Evolutionary conservation across 2,329 filamentous ascomycete genomes (phyloP).

Genomic region (Venturia nashicola): DNA sequence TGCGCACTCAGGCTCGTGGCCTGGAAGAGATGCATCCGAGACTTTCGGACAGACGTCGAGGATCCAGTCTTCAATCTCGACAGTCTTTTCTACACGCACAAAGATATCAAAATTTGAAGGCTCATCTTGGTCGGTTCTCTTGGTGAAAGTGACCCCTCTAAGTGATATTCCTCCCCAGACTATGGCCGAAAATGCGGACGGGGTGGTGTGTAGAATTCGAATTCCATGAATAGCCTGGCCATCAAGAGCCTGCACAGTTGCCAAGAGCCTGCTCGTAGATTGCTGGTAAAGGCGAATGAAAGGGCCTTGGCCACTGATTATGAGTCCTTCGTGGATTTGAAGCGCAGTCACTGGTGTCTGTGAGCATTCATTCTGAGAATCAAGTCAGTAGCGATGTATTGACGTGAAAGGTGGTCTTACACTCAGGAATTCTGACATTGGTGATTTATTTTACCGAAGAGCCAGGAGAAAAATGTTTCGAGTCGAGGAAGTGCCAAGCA

Average conservation of each 20-base stretch:
- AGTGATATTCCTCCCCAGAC: constrained; percentile 31
- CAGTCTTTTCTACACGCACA: constrained; percentile 13
- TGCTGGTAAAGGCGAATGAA: constrained; percentile 26
- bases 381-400: neutral
- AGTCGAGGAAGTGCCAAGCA: neutral
- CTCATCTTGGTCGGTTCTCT: constrained; percentile 10
- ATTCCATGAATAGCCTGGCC: constrained; percentile 68
- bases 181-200: constrained; percentile 18
- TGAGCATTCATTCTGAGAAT: neutral
- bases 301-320: constrained; percentile 33
- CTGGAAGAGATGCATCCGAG: neutral
- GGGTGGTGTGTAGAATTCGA: constrained; percentile 24
- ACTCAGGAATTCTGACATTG: neutral
- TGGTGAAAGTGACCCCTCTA: constrained; percentile 27
- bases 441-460: neutral
- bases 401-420: neutral
- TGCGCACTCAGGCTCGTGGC: constrained; percentile 20
- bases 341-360: constrained; percentile 9
- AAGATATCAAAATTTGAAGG: constrained; percentile 12
- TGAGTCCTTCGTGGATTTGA: neutral
- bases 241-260: constrained; percentile 38
- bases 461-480: neutral
- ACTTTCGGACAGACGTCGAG: constrained; percentile 9
- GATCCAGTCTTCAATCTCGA: constrained; percentile 24
- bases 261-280: constrained; percentile 16